Evolutionary conservation across 164 flowering plant genomes (phyloP).

Genomic region (Magnolia changhungtana): DNA sequence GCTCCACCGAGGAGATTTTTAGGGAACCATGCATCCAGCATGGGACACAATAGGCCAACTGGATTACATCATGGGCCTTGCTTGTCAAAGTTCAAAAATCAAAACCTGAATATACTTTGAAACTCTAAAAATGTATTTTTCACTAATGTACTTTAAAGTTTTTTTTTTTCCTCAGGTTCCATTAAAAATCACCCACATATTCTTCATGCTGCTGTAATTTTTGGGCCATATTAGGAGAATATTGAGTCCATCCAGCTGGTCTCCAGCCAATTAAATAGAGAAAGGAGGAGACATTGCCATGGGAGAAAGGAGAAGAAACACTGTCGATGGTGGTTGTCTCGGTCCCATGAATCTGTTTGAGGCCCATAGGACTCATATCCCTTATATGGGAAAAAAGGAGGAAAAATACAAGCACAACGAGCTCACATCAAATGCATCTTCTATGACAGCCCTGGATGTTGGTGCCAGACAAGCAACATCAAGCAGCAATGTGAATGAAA

Average conservation of each 20-base stretch:
- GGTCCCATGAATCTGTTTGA: constrained; percentile 24
- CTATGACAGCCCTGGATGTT: constrained; percentile 9
- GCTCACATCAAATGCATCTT: constrained; percentile 17
- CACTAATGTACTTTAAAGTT: too few species aligned
- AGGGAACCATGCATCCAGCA: too few species aligned
- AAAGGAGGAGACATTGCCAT: too few species aligned
- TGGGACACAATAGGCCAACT: too few species aligned
- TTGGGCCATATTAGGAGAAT: too few species aligned
- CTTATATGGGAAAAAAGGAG: constrained; percentile 48
- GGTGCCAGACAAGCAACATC: constrained; percentile 1
- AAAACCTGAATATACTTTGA: background rate
- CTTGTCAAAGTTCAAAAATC: background rate
- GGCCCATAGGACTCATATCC: constrained; percentile 22
- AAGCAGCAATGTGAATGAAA: constrained; percentile 9
- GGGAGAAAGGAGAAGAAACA: background rate
- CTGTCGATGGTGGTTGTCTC: constrained; percentile 19
- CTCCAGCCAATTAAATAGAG: too few species aligned
- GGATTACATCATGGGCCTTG: background rate
- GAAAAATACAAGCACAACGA: constrained; percentile 33
- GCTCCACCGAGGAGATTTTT: too few species aligned
- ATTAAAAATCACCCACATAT: too few species aligned
- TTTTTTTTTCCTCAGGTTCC: too few species aligned
- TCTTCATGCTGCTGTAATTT: too few species aligned
- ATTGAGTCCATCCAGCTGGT: too few species aligned
- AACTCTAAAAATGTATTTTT: background rate